Conservation (phyloP, 2,329 filamentous ascomycete genomes). For the Mollisia scopiformis region DNA sequence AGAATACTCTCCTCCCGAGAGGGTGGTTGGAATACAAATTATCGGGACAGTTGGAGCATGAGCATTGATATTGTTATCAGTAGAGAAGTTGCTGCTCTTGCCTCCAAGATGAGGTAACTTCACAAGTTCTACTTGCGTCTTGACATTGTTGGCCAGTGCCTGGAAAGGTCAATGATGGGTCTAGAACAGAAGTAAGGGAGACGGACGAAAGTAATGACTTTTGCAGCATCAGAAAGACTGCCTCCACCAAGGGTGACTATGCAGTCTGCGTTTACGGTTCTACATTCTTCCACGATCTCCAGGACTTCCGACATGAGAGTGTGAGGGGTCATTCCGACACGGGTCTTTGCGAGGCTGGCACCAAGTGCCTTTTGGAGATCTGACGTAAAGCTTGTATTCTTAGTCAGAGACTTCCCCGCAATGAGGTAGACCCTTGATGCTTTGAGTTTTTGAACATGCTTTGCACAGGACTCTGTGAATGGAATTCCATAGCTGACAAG, state of each 20-base stretch:
- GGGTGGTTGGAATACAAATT: constrained; percentile 41
- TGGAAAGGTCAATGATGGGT: neutral
- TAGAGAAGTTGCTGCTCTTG: constrained; percentile 1
- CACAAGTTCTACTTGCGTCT: constrained; percentile 41
- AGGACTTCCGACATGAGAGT: constrained; percentile 31
- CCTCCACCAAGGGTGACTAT: constrained; percentile 35
- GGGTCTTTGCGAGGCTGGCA: constrained; percentile 24
- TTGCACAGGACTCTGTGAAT: constrained; percentile 30
- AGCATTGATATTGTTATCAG: too few relatives aligned
- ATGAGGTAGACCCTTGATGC: constrained; percentile 32
- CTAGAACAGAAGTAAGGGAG: neutral
- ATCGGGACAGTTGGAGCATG: constrained; percentile 33
- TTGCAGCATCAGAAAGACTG: constrained; percentile 29
- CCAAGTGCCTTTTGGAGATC: constrained; percentile 28
- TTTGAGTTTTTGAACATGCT: constrained; percentile 31
- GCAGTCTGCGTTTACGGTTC: constrained; percentile 42
- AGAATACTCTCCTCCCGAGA: constrained; percentile 43
- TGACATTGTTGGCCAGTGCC: constrained; percentile 48
- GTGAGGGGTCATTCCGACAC: constrained; percentile 32
- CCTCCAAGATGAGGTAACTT: neutral
- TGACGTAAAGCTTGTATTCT: constrained; percentile 29
- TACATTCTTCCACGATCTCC: constrained; percentile 24
- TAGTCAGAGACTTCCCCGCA: constrained; percentile 16
- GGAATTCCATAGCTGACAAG: constrained; percentile 31
- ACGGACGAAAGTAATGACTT: constrained; percentile 33